phyloP scores from a whole-genome alignment of 176 grass and related monocot genomes.

The Triticum dicoccoides region DNA sequence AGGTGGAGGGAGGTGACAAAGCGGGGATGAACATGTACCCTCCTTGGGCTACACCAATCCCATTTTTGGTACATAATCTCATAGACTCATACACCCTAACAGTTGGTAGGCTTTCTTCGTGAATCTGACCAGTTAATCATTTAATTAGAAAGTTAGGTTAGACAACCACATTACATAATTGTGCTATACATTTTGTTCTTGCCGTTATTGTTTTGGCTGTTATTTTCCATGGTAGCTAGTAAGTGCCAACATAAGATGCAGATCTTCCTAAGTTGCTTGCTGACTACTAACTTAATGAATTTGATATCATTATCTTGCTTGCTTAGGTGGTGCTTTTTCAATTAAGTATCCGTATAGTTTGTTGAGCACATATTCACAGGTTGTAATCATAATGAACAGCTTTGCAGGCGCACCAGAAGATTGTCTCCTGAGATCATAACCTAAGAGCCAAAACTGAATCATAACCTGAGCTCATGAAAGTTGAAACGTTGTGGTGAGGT shows the following conservation, averaged over 20 bases:
- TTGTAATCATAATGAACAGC: background rate
- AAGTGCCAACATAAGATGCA: background rate
- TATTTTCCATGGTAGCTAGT: background rate
- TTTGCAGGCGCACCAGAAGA: background rate
- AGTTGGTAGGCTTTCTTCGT: background rate
- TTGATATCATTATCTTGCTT: conserved; percentile 2
- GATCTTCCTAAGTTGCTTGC: background rate
- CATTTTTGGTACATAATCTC: background rate
- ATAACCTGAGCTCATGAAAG: conserved; percentile 5
- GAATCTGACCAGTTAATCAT: background rate
- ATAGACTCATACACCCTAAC: background rate
- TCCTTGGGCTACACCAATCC: conserved; percentile 10
- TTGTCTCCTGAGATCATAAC: background rate
- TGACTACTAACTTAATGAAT: background rate
- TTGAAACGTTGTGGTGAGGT: background rate
- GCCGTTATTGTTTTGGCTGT: background rate
- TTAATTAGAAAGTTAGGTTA: background rate
- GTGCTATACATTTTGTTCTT: background rate
- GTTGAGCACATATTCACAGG: background rate
- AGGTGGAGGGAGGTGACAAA: background rate
- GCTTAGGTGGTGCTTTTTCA: background rate
- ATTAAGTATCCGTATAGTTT: background rate
- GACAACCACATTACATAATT: background rate
- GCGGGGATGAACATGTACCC: background rate
- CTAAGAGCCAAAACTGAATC: background rate